These are phyloP conservation scores for Chlorociboria aeruginascens DNA, from an alignment of 495 filamentous ascomycete genomes.

Conservation along the genomic window DNA sequence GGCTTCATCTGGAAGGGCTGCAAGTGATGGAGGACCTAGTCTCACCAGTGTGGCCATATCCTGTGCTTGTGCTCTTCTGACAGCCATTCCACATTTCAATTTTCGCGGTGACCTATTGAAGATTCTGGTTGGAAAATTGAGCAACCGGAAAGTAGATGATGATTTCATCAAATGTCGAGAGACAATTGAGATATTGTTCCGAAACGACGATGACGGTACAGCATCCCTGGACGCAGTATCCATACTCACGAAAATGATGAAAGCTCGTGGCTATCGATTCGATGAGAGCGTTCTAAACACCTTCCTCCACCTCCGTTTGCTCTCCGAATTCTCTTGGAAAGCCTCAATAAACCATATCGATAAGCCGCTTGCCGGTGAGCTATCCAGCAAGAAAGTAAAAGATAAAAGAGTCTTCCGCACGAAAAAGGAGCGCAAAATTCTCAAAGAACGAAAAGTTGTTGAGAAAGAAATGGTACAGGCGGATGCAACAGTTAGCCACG, in stretches of 20 bases:
- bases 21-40: slow-evolving; percentile 20
- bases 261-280: slow-evolving; percentile 62
- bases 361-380: slow-evolving; percentile 30
- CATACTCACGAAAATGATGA: slow-evolving; percentile 89
- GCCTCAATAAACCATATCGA: slow-evolving; percentile 65
- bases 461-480: slow-evolving; percentile 92
- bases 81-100: slow-evolving; percentile 88
- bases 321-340: slow-evolving; percentile 76
- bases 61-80: slow-evolving; percentile 70
- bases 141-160: slow-evolving; percentile 49
- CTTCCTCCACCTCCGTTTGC: slow-evolving; percentile 78
- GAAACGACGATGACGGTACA: slow-evolving; percentile 77
- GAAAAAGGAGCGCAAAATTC: slow-evolving; percentile 59
- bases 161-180: slow-evolving; percentile 69
- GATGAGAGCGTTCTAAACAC: slow-evolving; percentile 81
- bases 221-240: slow-evolving; percentile 78
- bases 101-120: slow-evolving; percentile 77
- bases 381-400: slow-evolving; percentile 48
- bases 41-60: slow-evolving; percentile 65
- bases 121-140: slow-evolving; percentile 75
- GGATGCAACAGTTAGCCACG: slow-evolving; percentile 78
- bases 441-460: slow-evolving; percentile 72
- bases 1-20: slow-evolving; percentile 37
- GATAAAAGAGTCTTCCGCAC: slow-evolving; percentile 57
- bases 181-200: slow-evolving; percentile 70